Evolutionary conservation across 106 monocot genomes (phyloP).

Genomic region (Dendrobium nobile): DNA sequence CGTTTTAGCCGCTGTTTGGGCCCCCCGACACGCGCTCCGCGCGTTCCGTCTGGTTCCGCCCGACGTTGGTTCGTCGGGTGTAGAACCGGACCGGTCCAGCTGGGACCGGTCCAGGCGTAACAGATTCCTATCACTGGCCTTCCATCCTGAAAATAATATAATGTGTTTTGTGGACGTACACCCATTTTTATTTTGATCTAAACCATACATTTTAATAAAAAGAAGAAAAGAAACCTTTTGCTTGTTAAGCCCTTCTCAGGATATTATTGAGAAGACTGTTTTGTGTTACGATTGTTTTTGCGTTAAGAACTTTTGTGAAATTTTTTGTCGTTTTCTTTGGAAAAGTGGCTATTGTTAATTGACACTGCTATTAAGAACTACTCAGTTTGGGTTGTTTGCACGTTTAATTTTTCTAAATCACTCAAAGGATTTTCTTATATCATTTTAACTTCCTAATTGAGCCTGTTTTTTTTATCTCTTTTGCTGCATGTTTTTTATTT

Average conservation of each 20-base stretch:
- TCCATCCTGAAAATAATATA: background rate
- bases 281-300: constrained; percentile 3
- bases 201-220: background rate
- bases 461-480: background rate
- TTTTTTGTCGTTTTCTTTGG: background rate
- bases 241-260: background rate
- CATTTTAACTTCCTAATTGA: background rate
- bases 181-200: too few species aligned
- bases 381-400: background rate
- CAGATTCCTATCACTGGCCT: background rate
- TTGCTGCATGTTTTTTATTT: background rate
- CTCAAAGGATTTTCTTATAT: background rate
- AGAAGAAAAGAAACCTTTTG: background rate
- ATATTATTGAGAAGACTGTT: background rate
- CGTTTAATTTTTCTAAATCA: background rate
- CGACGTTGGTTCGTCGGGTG: too few species aligned
- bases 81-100: too few species aligned
- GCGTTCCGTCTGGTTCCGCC: too few species aligned
- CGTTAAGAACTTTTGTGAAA: background rate
- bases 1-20: too few species aligned
- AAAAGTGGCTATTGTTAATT: background rate
- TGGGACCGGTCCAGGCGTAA: too few species aligned
- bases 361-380: background rate
- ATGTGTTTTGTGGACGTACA: background rate
- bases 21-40: too few species aligned